Evolutionary conservation across 2,329 filamentous ascomycete genomes (phyloP), one percentile per base, ranked within the genome.

Genomic region (Epichloe hybrida): DNA sequence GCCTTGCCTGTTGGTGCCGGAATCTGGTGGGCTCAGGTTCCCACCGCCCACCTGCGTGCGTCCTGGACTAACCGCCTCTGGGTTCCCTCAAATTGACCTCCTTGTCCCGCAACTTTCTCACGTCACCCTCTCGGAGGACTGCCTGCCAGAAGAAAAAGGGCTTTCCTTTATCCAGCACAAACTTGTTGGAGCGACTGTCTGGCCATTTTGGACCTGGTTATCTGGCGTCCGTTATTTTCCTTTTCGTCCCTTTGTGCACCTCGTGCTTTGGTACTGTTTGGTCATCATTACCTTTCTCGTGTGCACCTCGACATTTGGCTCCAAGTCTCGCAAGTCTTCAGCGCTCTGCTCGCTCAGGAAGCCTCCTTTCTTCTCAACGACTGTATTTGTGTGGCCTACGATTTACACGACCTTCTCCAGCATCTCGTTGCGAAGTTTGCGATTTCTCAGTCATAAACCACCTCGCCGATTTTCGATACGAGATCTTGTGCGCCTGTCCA

Each of bases 101-200:
- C 47, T 45, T 38, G 38, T 54, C 44, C 54, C 49, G 48, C 54
- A 52, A 50, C 54, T 50, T 52, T 54, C 50, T 48, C 46, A 52
- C 23, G 41, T 50, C 40, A 53, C 31, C 52, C 48, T 50, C 45
- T 50, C 17, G 41, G 38, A 49, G 47, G 47, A 52, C 47, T 35
- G 38, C 42, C 47, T 35, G 38, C 42, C 23, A 35, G 38, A 51
- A 47, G 42, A 51, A 54, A 54, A 49, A 48, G 35, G 46, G 45
- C 36, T 40, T 48, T 41, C 39, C 42, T 49, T 48, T 43, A 51
- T 45, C 42, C 45, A 52, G 41, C 47, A 52, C 41, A 47, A 43
- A 41, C 40, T 12, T 20, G 51, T 12, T 20, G 51, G 49, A 48
- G 52, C 52, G 47, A 39, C 48, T 52, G 43, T 43, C 39, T 50